phyloP scores from a whole-genome alignment of 345 rosid species.

The Hibiscus tridactylites region DNA sequence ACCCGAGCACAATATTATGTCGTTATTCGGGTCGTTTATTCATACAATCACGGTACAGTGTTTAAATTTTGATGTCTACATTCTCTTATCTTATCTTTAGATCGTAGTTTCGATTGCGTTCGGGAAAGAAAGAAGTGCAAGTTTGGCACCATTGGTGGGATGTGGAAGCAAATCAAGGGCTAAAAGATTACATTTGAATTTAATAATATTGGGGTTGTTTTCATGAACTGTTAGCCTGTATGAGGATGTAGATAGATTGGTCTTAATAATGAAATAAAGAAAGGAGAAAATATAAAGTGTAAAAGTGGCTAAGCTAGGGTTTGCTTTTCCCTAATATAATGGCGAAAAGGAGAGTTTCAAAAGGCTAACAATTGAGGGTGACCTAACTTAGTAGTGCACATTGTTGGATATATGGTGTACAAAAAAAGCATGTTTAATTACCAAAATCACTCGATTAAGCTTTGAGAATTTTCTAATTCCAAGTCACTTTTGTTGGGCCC shows the following conservation, averaged over 20 bases:
- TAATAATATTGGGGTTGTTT: conserved; percentile 1
- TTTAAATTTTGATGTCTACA: too few relatives aligned
- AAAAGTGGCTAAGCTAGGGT: neutral
- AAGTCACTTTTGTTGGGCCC: neutral
- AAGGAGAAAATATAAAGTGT: neutral
- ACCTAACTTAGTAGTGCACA: neutral
- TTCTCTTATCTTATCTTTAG: neutral
- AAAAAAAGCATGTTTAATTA: neutral
- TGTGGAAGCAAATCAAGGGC: conserved; percentile 9
- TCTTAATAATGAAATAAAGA: neutral
- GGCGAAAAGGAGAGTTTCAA: neutral
- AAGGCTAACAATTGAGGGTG: neutral
- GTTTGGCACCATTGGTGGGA: conserved; percentile 7
- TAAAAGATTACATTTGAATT: conserved; percentile 16
- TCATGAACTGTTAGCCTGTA: neutral
- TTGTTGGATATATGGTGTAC: neutral
- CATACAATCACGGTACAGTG: too few relatives aligned
- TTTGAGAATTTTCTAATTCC: neutral
- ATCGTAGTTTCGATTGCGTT: neutral
- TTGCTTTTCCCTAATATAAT: neutral
- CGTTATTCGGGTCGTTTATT: too few relatives aligned
- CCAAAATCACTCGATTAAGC: neutral
- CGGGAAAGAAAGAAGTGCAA: neutral
- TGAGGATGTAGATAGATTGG: conserved; percentile 6
- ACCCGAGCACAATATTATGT: too few relatives aligned